Evolutionary conservation across 108 stramenopile species (phyloP).

Genomic region (Parmales sp.): DNA sequence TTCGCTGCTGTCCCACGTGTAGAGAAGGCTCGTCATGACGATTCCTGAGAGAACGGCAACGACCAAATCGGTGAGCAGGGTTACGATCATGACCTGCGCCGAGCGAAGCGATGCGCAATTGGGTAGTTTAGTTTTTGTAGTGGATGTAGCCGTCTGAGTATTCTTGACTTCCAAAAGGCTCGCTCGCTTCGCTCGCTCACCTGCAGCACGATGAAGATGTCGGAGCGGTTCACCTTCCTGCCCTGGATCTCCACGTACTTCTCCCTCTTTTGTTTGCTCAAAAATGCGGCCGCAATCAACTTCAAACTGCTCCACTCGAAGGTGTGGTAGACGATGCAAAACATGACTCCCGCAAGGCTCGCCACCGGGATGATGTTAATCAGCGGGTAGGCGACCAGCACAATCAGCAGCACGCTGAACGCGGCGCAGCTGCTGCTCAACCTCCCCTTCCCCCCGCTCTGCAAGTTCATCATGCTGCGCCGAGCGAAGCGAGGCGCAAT

Average conservation of each 20-base stretch:
- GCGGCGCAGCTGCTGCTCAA: not conserved
- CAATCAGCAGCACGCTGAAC: not conserved
- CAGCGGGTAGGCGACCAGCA: not conserved
- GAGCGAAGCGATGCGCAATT: no score
- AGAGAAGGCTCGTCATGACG: not conserved
- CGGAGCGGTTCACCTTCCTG: no score
- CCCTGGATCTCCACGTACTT: no score
- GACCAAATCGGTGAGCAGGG: not conserved
- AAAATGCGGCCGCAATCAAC: not conserved
- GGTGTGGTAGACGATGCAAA: conserved; percentile 5
- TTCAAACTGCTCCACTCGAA: conserved; percentile 1
- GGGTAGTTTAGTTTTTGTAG: no score
- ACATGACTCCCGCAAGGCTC: conserved; percentile 10
- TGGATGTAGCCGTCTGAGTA: no score
- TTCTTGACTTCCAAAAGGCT: no score
- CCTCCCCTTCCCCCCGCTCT: not conserved
- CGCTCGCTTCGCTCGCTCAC: not conserved
- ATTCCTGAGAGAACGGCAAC: not conserved
- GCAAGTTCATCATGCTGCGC: conserved; percentile 8
- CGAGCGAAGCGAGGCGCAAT: no score
- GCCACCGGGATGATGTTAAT: conserved; percentile 4
- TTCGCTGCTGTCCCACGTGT: not conserved
- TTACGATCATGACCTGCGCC: not conserved
- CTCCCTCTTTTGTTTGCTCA: no score
- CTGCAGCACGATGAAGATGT: not conserved